Evolutionary conservation across 176 grass and related monocot species (phyloP), one percentile per base, ranked within the genome.

Genomic region (Musa acuminata): DNA sequence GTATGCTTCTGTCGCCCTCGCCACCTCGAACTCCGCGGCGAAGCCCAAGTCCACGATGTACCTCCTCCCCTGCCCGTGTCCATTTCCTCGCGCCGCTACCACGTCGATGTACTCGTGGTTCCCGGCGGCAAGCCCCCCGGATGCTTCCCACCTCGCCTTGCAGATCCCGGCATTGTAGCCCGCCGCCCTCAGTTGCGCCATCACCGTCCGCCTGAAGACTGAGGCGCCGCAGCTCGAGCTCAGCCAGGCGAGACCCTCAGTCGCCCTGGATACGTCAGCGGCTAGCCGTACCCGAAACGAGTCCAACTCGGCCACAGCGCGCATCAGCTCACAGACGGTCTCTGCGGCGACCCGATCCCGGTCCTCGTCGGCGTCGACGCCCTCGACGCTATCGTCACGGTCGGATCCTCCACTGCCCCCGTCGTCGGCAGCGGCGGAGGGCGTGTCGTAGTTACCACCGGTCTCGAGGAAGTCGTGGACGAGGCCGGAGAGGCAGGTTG

Each of bases 1-100:
- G 84, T 93, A 98, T 80, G 84, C 82, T 9, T 74, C 53, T 62
- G 94, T 89, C 8, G 90, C 88, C 55, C 88, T 72, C n/a, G 94
- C 94, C 24, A 98, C 84, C 87, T 91, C 88, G 67, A 98, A 73
- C 62, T 75, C 88, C 0, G 88, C 75, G 5, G 81, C 84, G 76
- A 98, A 84, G 69, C 86, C 94, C 0, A 84, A 58, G 71, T 98
- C 94, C 85, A 93, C 88, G 84, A 98, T 98, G 88, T 98, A 98
- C 82, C 93, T 88, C 58, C 2, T 14, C 60, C 27, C 72, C 5
- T 62, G 5, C 14, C 67, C 26, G 26, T 71, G 7, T 62, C 35
- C 35, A 6, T 43, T 43, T 43, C 35, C 35, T 43, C 35, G 35
- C 53, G 17, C 54, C 78, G 2, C 78, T 1, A 78, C 52, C 13